phyloP scores from a whole-genome alignment of 352 stramenopile genomes.

The Thraustotheca clavata region DNA sequence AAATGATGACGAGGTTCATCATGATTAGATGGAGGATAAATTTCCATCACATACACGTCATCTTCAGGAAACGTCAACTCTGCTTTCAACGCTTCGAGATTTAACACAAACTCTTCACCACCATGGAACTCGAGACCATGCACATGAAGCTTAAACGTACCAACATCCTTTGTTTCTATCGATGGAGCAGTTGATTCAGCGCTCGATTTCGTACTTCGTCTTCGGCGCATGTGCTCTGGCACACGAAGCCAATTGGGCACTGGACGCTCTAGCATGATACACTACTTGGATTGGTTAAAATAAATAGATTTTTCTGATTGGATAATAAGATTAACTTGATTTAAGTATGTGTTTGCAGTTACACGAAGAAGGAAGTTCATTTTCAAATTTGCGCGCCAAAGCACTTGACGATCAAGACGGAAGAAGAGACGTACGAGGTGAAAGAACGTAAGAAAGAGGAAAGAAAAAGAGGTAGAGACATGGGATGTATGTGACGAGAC shows the following conservation, averaged over 20 bases:
- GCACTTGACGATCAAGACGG: not conserved
- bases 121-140: conserved; percentile 63
- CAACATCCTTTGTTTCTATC: not conserved
- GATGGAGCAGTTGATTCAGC: not conserved
- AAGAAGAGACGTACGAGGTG: too few species aligned
- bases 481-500: too few species aligned
- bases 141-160: conserved; percentile 56
- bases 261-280: not conserved
- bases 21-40: conserved; percentile 47
- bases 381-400: not conserved
- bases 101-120: conserved; percentile 72
- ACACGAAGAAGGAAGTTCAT: not conserved
- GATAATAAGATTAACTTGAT: too few species aligned
- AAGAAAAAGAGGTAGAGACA: too few species aligned
- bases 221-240: not conserved
- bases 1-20: conserved; percentile 45
- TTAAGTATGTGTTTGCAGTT: too few species aligned
- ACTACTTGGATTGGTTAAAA: not conserved
- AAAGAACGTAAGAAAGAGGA: too few species aligned
- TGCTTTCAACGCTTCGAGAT: conserved; percentile 70
- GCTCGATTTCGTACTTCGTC: not conserved
- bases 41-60: conserved; percentile 65
- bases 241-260: not conserved
- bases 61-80: conserved; percentile 54
- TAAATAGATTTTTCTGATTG: not conserved